Evolutionary conservation across 495 filamentous ascomycete species (phyloP), one percentile per base, ranked within the genome.

Genomic region (Penicillium desertorum): DNA sequence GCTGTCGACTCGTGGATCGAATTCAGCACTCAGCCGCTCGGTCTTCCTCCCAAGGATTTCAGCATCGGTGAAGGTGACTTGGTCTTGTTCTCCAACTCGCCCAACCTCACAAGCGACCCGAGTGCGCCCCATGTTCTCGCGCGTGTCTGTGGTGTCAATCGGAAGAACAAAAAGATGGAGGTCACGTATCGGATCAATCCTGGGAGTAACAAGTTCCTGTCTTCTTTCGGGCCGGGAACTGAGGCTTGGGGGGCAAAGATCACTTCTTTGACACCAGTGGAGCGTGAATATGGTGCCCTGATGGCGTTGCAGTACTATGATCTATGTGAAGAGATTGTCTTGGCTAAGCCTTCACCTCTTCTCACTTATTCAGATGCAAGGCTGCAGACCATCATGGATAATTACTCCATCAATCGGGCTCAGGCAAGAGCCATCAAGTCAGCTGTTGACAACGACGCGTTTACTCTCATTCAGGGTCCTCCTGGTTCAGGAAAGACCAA

Each of bases 401-500:
- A 88, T 58, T 98, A 96, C 69, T 81, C 81, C 16, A 82, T 98
- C 52, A 98, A 98, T 68, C 76, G 75, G 41, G 93, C 92, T 5
- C 94, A 98, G 65, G 90, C 92, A n/a, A 91, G 88, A 61, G 94
- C 94, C 30, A 87, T 98, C 60, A 81, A 90, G 56, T 94, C 92
- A 52, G 95, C 92, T 5, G 81, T 91, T 32, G 91, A 93, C 61
- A 97, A 96, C 62, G 92, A 96, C 72, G 94, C 88, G 0, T 98
- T 98, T 68, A 96, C 92, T 8, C 79, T 98, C 48, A 89, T 98
- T 55, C 94, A 98, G 72, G 94, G 94, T 41, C 95, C 94, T 48
- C 94, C 94, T 2, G 94, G 94, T 65, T 94, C 93, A 4, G 94
- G 94, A 65, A 98, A 98, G 73, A 98, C 94, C 0, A 98, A 98